phyloP scores from a whole-genome alignment of 2,329 filamentous ascomycete species.

The Ascocoryne sarcoides region DNA sequence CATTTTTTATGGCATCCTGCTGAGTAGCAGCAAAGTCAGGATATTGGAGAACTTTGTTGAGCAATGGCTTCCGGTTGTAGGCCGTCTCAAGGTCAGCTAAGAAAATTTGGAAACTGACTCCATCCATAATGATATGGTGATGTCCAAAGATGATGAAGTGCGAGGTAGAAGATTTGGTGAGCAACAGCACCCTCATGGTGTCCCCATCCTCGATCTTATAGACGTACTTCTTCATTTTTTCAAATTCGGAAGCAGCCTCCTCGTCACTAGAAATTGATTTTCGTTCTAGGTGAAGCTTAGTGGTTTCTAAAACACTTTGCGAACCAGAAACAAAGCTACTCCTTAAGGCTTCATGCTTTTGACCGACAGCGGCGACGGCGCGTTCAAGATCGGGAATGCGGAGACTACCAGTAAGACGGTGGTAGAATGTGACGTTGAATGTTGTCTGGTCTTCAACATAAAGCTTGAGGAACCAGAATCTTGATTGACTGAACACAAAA shows the following conservation, averaged over 20 bases:
- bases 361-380: slow-evolving; percentile 28
- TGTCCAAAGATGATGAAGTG: slow-evolving; percentile 36
- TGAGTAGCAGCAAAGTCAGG: background rate
- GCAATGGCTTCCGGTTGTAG: slow-evolving; percentile 28
- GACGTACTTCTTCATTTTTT: background rate
- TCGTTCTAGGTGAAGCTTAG: background rate
- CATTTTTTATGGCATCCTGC: background rate
- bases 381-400: slow-evolving; percentile 23
- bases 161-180: background rate
- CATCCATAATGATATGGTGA: slow-evolving; percentile 45
- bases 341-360: slow-evolving; percentile 30
- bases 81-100: slow-evolving; percentile 35
- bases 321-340: slow-evolving; percentile 25
- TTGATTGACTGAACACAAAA: slow-evolving; percentile 32
- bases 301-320: background rate
- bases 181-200: slow-evolving; percentile 23
- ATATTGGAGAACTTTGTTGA: background rate
- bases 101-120: slow-evolving; percentile 35
- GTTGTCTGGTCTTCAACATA: slow-evolving; percentile 31
- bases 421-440: slow-evolving; percentile 32
- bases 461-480: slow-evolving; percentile 34
- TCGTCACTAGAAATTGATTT: background rate
- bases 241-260: background rate
- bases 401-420: slow-evolving; percentile 29
- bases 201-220: slow-evolving; percentile 13